A percentile compares a stretch with the other conserved stretches of the same genome.
Conservation (phyloP, 2,329 filamentous ascomycete species). For the Monilinia vaccinii-corymbosi region DNA sequence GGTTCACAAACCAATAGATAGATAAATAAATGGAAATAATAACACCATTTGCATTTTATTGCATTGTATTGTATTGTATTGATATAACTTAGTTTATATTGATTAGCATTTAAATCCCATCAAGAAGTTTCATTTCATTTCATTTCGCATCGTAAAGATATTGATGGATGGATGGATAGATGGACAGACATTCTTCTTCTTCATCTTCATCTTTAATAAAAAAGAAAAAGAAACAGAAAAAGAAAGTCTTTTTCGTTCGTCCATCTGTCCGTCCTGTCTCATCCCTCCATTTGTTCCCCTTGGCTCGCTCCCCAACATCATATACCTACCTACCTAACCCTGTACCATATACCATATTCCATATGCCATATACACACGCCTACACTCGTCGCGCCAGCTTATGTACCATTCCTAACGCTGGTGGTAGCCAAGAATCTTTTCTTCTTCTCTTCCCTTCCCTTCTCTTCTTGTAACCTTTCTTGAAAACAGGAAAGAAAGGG, state of each 20-base stretch:
- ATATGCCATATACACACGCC: not conserved
- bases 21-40: too few species aligned
- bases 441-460: not conserved
- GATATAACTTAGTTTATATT: not conserved
- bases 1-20: too few species aligned
- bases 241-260: too few species aligned
- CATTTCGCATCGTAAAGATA: not conserved
- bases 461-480: not conserved
- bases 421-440: not conserved
- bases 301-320: not conserved
- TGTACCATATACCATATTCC: not conserved
- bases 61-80: too few species aligned
- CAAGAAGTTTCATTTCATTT: not conserved
- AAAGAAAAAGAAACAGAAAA: too few species aligned
- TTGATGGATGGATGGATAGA: not conserved
- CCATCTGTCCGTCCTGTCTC: too few species aligned
- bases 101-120: not conserved
- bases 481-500: too few species aligned
- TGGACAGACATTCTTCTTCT: not conserved
- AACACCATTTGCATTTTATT: too few species aligned
- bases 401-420: slow-evolving; percentile 2
- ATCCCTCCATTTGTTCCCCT: too few species aligned
- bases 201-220: not conserved
- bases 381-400: not conserved
- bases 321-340: not conserved